These are phyloP conservation scores for Lepidium aucheri DNA, from an alignment of 345 rosid species.

Conservation along the genomic window DNA sequence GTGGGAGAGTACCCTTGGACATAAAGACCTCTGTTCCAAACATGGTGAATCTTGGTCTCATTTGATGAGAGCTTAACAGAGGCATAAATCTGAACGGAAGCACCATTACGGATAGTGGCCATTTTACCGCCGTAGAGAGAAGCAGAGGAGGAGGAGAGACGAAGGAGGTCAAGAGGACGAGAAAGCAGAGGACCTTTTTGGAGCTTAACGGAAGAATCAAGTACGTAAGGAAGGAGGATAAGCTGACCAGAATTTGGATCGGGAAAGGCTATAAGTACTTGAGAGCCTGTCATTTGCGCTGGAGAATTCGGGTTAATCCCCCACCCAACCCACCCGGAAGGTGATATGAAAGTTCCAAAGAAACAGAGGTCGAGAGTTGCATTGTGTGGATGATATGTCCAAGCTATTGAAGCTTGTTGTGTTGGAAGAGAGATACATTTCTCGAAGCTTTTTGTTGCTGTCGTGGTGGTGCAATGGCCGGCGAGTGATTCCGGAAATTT, in stretches of 20 bases:
- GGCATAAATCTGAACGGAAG: conserved; percentile 68
- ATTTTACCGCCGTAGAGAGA: conserved; percentile 75
- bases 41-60: conserved; percentile 59
- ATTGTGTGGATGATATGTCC: conserved; percentile 84
- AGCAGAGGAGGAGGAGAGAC: conserved; percentile 70
- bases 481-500: conserved; percentile 24
- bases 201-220: conserved; percentile 79
- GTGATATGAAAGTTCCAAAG: conserved; percentile 89
- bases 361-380: conserved; percentile 75
- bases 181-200: conserved; percentile 79
- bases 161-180: conserved; percentile 62
- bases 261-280: conserved; percentile 74
- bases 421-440: conserved; percentile 81
- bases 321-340: conserved; percentile 95
- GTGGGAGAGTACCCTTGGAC: conserved; percentile 98
- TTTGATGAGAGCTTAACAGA: conserved; percentile 52
- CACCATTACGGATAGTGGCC: conserved; percentile 83
- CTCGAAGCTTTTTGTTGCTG: conserved; percentile 49
- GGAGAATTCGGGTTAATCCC: conserved; percentile 76
- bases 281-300: conserved; percentile 69
- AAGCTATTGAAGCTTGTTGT: conserved; percentile 89
- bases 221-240: conserved; percentile 60
- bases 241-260: conserved; percentile 86
- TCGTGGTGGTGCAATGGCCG: conserved; percentile 51
- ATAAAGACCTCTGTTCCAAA: conserved; percentile 96